These are phyloP conservation scores for Clavaria fumosa DNA, from an alignment of 768 basidiomycete genomes.

Conservation along the genomic window DNA sequence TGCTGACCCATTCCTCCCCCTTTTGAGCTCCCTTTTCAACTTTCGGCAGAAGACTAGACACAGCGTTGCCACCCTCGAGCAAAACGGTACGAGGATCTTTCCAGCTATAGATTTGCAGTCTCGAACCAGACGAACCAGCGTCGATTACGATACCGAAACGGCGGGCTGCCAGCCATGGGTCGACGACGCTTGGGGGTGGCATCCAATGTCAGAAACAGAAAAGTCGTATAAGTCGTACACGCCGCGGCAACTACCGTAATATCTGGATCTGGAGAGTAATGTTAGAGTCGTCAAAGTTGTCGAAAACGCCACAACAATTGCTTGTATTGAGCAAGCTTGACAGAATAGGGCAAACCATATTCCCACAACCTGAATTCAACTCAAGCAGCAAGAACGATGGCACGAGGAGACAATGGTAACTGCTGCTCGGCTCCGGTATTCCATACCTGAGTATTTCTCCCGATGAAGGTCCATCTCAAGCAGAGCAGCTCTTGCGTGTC, in stretches of 20 bases:
- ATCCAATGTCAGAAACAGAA: no score
- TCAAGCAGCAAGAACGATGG: not conserved
- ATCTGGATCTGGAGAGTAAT: no score
- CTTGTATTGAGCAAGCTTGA: no score
- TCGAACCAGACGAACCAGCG: slow-evolving; percentile 94
- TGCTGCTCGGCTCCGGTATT: no score
- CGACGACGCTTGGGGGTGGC: slow-evolving; percentile 58
- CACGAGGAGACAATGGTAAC: not conserved
- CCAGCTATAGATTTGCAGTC: slow-evolving; percentile 97
- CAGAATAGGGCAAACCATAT: no score
- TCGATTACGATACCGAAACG: slow-evolving; percentile 93
- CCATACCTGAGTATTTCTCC: no score
- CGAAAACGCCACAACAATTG: no score
- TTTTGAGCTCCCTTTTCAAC: slow-evolving; percentile 83
- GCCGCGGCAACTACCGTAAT: no score
- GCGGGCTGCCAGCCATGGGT: slow-evolving; percentile 65
- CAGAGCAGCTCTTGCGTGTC: slow-evolving; percentile 77
- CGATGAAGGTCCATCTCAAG: slow-evolving; percentile 62
- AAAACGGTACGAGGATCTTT: slow-evolving; percentile 48
- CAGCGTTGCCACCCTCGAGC: slow-evolving; percentile 36
- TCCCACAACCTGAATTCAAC: no score
- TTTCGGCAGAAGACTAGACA: slow-evolving; percentile 48
- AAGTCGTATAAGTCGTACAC: no score
- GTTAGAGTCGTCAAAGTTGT: no score
- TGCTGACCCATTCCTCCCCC: slow-evolving; percentile 76